Evolutionary conservation across 768 basidiomycete species (phyloP), one percentile per base, ranked within the genome.

Genomic region (Tulasnella sp.): DNA sequence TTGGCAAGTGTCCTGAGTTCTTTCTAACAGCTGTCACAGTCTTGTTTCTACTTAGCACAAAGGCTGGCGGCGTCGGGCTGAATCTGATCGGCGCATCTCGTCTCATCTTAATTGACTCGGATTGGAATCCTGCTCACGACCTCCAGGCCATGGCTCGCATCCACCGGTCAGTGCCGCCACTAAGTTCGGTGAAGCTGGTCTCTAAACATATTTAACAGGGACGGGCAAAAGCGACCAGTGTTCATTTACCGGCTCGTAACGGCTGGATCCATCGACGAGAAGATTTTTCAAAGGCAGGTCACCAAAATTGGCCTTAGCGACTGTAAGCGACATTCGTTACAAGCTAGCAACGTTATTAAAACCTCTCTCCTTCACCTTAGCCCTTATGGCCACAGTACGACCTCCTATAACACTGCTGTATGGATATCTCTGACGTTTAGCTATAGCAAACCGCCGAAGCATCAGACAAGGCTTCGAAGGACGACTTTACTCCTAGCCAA

Each of bases 141-240:
- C 83, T 96, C 22, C 97, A 99, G 83, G 91, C 97, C 1, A 99
- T 99, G 97, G 97, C 96, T 72, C 89, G 97, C 70, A 97, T 96
- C 81, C 94, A 97, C 83, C 88, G 94, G 94, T 94, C 77, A 67
- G 84, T 79, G 17, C 2, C 34, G 19, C 25, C 25, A 1, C 12
- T 11, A 3, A 52, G 2, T 73, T 11, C 42, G 2, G 42, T 52
- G 22, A n/a, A 34, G 22, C 22, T 29, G 19, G 72, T 42, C 14
- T 25, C 14, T 12, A 19, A 17, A 71, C 14, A 45, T 78, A 78
- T 22, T 79, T 73, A 42, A 42, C 79, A 96, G 95, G 25, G 96
- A 99, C 83, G 97, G 97, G 0, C 97, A 99, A 84, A 96, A 94
- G 81, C 87, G 89, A 11, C 91, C 92, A 0, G 96, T 97, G 2